phyloP scores from a whole-genome alignment of 2,329 filamentous ascomycete genomes.

The Epichloe elymi region DNA sequence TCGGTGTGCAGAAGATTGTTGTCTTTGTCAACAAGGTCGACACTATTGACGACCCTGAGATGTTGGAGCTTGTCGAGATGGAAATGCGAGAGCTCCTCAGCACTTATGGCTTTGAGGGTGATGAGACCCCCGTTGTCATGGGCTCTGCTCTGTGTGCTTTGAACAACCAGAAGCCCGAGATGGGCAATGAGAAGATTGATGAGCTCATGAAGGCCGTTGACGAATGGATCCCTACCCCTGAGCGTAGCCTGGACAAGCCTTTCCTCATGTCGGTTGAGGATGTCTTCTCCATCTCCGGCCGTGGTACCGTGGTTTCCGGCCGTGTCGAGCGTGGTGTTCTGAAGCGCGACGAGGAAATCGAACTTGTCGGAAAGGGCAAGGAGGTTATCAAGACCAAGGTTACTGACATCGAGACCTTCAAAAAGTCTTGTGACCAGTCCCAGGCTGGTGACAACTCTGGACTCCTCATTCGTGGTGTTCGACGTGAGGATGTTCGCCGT shows the following conservation, averaged over 20 bases:
- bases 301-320: constrained; percentile 92
- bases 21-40: constrained; percentile 99
- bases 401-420: constrained; percentile 99
- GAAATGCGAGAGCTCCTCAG: constrained; percentile 96
- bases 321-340: constrained; percentile 92
- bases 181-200: constrained; percentile 79
- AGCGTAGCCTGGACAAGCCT: constrained; percentile 91
- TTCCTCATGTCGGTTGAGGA: constrained; percentile 99
- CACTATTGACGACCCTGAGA: constrained; percentile 92
- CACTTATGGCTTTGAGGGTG: constrained; percentile 93
- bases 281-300: constrained; percentile 79
- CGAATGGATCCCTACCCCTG: constrained; percentile 88
- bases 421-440: constrained; percentile 98
- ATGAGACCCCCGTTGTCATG: constrained; percentile 94
- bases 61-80: constrained; percentile 99
- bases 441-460: constrained; percentile 96
- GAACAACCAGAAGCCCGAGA: constrained; percentile 73
- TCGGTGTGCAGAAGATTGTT: constrained; percentile 94
- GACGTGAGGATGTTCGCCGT: constrained; percentile 85
- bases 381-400: constrained; percentile 95
- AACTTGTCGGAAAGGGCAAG: constrained; percentile 78
- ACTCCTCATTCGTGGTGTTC: constrained; percentile 87
- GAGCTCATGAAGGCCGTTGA: constrained; percentile 85
- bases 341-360: constrained; percentile 89
- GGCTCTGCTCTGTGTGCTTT: constrained; percentile 92